Base-by-base conservation (phyloP, 2,329 filamentous ascomycete genomes). In the Colletotrichum lindemuthianum region DNA sequence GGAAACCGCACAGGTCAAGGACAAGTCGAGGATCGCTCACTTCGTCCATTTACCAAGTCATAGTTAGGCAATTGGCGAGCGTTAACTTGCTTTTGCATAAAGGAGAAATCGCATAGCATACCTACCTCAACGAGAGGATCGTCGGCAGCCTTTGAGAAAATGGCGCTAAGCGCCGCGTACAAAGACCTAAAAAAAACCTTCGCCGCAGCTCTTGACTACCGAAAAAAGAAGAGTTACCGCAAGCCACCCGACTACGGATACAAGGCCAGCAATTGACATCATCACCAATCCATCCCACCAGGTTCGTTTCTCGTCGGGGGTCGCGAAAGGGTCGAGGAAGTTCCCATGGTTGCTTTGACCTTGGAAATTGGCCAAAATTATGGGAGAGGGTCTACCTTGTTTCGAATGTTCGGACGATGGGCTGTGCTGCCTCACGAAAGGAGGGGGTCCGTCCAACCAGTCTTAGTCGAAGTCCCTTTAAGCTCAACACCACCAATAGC, bases 391-490 rank as follows among this genome's bases (percentile, higher is more conserved):
- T 8, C 47, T 41, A 15, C 52, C 48, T 15, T 49, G 59, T 66
- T 66, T 63, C 63, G 49, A 64, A 63, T 49, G 48, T 66, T 63
- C 63, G 53, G 59, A 63, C 58, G 63, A 65, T 39, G 59, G 61
- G 63, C 63, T 64, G 54, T 66, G 63, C 53, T 64, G 59, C 63
- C 49, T 66, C 59, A 66, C 41, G 43, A 49, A 39, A 41, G 49
- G 61, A 61, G 51, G 57, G 57, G 55, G 33, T 39, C 56, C 41
- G 56, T 59, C 63, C 47, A 50, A 55, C 24, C 24, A 24, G 24
- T 56, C 58, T 48, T 33, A 50, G 34, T 53, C 49, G 63, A 61
- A 44, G 63, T 66, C 48, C 50, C 63, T 66, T 66, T 66, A 66
- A 63, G 63, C 63, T 66, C 63, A 66, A 32, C 50, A 61, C 61